These are phyloP conservation scores for Murraya paniculata DNA, from an alignment of 345 rosid species.

Conservation along the genomic window DNA sequence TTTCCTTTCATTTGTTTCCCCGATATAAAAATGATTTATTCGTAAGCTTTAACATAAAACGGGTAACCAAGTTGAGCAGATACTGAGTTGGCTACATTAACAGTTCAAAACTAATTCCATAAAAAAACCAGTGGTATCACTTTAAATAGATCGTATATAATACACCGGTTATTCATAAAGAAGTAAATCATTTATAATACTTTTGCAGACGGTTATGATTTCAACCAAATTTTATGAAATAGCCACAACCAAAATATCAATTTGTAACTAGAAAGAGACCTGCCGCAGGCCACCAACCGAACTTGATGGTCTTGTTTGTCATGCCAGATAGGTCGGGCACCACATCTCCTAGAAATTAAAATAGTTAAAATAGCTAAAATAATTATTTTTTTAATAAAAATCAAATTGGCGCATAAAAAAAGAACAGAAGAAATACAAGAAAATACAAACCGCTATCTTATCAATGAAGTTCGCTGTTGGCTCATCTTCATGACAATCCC, in stretches of 20 bases:
- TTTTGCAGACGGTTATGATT: neutral
- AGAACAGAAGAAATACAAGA: neutral
- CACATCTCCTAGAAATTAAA: conserved; percentile 80
- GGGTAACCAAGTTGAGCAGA: neutral
- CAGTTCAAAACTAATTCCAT: neutral
- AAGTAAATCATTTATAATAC: neutral
- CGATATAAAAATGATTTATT: too few relatives aligned
- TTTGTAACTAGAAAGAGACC: conserved; percentile 32
- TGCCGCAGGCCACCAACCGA: conserved; percentile 89
- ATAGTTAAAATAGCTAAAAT: neutral
- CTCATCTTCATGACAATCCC: conserved; percentile 89
- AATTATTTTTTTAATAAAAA: neutral
- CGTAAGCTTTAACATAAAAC: too few relatives aligned
- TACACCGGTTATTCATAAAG: neutral
- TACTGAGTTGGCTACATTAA: neutral
- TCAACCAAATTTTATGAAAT: neutral
- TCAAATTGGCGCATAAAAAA: neutral
- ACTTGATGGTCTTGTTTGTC: conserved; percentile 76
- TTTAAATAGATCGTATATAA: too few relatives aligned
- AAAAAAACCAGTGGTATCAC: neutral
- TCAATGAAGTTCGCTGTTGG: conserved; percentile 43
- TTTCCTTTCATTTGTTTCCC: too few relatives aligned
- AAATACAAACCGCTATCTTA: conserved; percentile 47
- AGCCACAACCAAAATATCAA: neutral
- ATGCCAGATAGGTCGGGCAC: conserved; percentile 68